Conservation (phyloP, 495 filamentous ascomycete genomes). For the Tuber borchii region DNA sequence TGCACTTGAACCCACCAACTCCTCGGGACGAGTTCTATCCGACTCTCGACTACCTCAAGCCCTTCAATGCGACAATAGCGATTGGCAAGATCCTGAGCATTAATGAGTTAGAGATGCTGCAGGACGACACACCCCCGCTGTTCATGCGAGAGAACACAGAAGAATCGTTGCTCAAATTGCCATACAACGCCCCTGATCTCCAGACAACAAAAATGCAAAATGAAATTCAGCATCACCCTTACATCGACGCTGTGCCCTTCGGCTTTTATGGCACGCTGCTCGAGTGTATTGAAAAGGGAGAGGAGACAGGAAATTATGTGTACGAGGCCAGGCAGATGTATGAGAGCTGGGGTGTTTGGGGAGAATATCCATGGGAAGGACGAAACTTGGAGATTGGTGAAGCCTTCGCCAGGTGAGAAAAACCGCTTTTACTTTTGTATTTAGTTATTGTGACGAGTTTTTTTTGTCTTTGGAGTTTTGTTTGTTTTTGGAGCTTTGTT, state of each 20-base stretch:
- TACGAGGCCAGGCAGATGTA: constrained; percentile 24
- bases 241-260: constrained; percentile 37
- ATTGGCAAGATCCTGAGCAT: constrained; percentile 36
- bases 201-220: constrained; percentile 30
- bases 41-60: constrained; percentile 31
- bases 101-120: constrained; percentile 16
- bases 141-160: constrained; percentile 16
- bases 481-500: constrained; percentile 8
- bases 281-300: constrained; percentile 24
- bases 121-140: constrained; percentile 27
- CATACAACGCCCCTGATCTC: constrained; percentile 27
- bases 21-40: constrained; percentile 32
- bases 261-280: constrained; percentile 33
- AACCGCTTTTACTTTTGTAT: constrained; percentile 14
- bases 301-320: constrained; percentile 28
- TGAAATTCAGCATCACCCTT: constrained; percentile 31
- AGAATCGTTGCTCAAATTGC: constrained; percentile 7
- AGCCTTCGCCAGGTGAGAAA: constrained; percentile 38
- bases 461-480: constrained; percentile 10
- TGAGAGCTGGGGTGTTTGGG: constrained; percentile 34
- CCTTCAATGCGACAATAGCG: constrained; percentile 29
- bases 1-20: constrained; percentile 27
- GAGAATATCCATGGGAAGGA: constrained; percentile 35
- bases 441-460: constrained; percentile 6
- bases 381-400: constrained; percentile 37